Evolutionary conservation across 441 rosid species (phyloP).

Genomic region (Populus hybrid): DNA sequence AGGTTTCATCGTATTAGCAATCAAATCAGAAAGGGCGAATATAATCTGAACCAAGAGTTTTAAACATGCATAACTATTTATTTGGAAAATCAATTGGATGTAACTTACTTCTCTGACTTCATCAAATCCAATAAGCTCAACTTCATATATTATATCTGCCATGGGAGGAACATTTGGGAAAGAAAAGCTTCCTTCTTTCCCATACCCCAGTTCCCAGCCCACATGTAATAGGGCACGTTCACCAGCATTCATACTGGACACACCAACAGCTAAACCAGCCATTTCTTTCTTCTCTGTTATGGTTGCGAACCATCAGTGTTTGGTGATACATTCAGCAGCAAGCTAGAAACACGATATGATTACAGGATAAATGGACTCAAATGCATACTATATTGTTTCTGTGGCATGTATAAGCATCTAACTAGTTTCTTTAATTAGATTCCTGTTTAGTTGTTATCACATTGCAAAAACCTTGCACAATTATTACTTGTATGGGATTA

Average conservation of each 20-base stretch:
- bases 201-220: constrained; percentile 91
- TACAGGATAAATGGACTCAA: neutral
- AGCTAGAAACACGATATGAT: neutral
- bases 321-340: constrained; percentile 9
- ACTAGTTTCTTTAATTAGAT: neutral
- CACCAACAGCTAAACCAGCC: constrained; percentile 88
- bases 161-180: constrained; percentile 93
- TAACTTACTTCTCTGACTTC: constrained; percentile 81
- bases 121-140: constrained; percentile 89
- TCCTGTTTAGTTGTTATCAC: neutral
- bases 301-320: constrained; percentile 12
- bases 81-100: neutral
- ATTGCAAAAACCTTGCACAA: neutral
- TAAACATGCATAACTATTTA: neutral
- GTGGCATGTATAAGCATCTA: neutral
- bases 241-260: constrained; percentile 82
- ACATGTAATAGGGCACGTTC: constrained; percentile 76
- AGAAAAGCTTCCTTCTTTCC: constrained; percentile 90
- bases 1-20: constrained; percentile 10
- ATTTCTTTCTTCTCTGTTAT: constrained; percentile 77
- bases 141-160: constrained; percentile 85
- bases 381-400: neutral
- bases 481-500: neutral
- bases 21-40: neutral
- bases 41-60: neutral